Evolutionary conservation across 805 yeast species (phyloP).

Genomic region (Gaillardinia entomophila): DNA sequence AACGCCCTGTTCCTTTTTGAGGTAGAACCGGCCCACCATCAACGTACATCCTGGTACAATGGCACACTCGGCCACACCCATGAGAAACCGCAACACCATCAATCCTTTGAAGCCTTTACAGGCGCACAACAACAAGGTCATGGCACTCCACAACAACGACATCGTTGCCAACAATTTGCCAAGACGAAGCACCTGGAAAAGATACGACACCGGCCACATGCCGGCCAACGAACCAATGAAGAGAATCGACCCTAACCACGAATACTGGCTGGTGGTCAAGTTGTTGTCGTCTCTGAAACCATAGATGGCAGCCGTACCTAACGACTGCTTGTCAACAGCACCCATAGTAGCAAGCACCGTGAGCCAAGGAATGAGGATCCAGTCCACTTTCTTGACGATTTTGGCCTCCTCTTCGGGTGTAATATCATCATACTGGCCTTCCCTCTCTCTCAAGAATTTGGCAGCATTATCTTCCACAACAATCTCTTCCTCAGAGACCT

Average conservation of each 20-base stretch:
- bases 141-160: constrained; percentile 11
- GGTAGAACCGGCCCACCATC: constrained; percentile 10
- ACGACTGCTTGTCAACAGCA: constrained; percentile 15
- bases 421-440: constrained; percentile 5
- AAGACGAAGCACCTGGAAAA: constrained; percentile 13
- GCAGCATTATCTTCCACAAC: constrained; percentile 12
- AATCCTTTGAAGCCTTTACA: constrained; percentile 9
- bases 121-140: constrained; percentile 7
- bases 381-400: constrained; percentile 9
- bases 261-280: constrained; percentile 8
- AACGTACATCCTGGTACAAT: constrained; percentile 14
- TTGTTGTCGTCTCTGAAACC: constrained; percentile 10
- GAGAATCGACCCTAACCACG: constrained; percentile 14
- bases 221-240: constrained; percentile 13
- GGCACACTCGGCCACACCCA: constrained; percentile 25
- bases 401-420: constrained; percentile 9
- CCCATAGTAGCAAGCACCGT: constrained; percentile 12
- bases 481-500: too few relatives aligned
- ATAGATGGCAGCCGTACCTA: constrained; percentile 14
- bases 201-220: constrained; percentile 11
- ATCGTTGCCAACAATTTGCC: constrained; percentile 17
- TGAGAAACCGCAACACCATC: constrained; percentile 11
- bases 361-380: constrained; percentile 9
- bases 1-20: constrained; percentile 11
- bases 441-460: constrained; percentile 7